Conservation (phyloP, 805 yeast species). For the Blastobotrys americana region DNA sequence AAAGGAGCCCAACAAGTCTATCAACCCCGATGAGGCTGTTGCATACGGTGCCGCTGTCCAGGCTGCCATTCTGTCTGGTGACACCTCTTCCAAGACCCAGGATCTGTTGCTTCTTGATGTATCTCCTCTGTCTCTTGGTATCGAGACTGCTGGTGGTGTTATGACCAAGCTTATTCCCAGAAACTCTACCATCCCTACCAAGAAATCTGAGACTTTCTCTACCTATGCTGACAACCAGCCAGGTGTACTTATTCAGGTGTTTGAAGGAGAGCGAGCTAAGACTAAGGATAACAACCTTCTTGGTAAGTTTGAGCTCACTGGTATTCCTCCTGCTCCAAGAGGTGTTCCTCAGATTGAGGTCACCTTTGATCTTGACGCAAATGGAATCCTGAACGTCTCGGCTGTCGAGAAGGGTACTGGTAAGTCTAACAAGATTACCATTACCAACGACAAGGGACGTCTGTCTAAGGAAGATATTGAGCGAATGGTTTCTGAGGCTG, state of each 20-base stretch:
- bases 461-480: slow-evolving; percentile 95
- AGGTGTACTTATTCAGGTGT: slow-evolving; percentile 95
- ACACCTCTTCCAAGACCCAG: slow-evolving; percentile 85
- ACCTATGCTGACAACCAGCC: slow-evolving; percentile 98
- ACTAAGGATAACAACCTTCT: slow-evolving; percentile 93
- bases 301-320: slow-evolving; percentile 94
- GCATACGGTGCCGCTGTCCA: slow-evolving; percentile 99
- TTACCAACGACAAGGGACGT: slow-evolving; percentile 98
- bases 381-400: slow-evolving; percentile 93
- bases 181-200: slow-evolving; percentile 96
- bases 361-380: slow-evolving; percentile 93
- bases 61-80: slow-evolving; percentile 95
- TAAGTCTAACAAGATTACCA: slow-evolving; percentile 93
- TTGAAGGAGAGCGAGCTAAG: slow-evolving; percentile 96
- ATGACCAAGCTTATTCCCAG: slow-evolving; percentile 98
- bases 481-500: slow-evolving; percentile 97
- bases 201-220: slow-evolving; percentile 94
- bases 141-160: slow-evolving; percentile 99
- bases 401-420: slow-evolving; percentile 99
- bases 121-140: slow-evolving; percentile 95
- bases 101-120: slow-evolving; percentile 91
- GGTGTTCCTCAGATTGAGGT: slow-evolving; percentile 98
- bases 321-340: slow-evolving; percentile 98
- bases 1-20: slow-evolving; percentile 93
- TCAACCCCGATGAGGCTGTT: slow-evolving; percentile 98